Evolutionary conservation across 371 early-diverging fungal species (phyloP).

Genomic region (Umbelopsis sp.): DNA sequence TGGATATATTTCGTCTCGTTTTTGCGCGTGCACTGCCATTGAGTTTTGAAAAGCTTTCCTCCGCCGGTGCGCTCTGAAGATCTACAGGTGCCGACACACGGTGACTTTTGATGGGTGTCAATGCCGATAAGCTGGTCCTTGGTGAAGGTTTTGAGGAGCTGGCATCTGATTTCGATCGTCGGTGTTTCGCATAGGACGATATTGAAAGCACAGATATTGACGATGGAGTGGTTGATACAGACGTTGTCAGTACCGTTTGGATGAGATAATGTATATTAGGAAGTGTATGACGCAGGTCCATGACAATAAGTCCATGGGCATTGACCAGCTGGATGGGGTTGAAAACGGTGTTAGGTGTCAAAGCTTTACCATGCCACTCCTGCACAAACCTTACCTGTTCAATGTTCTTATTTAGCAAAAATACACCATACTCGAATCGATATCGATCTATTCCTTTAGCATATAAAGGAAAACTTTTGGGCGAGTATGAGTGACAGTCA

Average conservation of each 20-base stretch:
- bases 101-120: background rate
- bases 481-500: background rate
- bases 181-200: conserved; percentile 41
- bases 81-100: background rate
- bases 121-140: background rate
- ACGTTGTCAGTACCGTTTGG: conserved; percentile 61
- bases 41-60: background rate
- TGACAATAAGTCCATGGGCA: conserved; percentile 69
- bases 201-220: conserved; percentile 54
- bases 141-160: background rate
- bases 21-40: background rate
- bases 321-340: conserved; percentile 63
- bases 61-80: background rate
- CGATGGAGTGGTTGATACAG: conserved; percentile 45
- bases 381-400: conserved; percentile 66
- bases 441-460: conserved; percentile 69
- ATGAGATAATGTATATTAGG: conserved; percentile 76
- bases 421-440: conserved; percentile 85
- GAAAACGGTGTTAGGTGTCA: no score
- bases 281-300: conserved; percentile 78
- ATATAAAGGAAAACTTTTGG: conserved; percentile 78
- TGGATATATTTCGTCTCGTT: background rate
- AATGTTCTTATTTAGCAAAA: conserved; percentile 82
- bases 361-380: background rate
- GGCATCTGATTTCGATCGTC: background rate